Base-by-base conservation (phyloP, 805 yeast genomes). In the Metschnikowia reukaufii region DNA sequence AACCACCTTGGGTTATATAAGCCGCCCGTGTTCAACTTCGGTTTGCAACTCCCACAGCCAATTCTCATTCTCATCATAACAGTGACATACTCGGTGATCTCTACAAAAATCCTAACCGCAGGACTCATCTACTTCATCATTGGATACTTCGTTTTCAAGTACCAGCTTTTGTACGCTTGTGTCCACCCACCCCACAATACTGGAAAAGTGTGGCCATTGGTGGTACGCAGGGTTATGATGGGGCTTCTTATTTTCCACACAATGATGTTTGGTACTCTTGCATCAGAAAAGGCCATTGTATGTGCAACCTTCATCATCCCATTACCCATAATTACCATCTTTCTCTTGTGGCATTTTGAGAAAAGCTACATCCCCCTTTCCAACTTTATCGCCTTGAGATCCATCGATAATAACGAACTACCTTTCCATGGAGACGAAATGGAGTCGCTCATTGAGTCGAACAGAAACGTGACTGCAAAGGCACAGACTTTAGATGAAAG, bases 161-260 rank as follows among this genome's bases (percentile, higher is more conserved):
- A 91, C 64, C 97, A 90, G 65, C 72, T 92, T 49, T 72, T 94
- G 54, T 92, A 88, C 63, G 86, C 96, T 0, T 85, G 94, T 71
- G 90, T 89, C 27, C 98, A 94, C 64, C 91, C 96, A 8, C 97
- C 95, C 32, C 98, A 94, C 67, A 90, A 97, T 0, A 94, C 97
- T 0, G 99, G 98, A 1, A 87, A 86, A 61, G 95, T 92, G 1
- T 92, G 97, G 98, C 96, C 97, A 0, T 72, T 90, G 40, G 83
- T 92, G 2, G 86, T 87, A 60, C 76, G 96, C 57, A 76, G 99
- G 55, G 81, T 91, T 1, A 81, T 87, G 45, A 62, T 89, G 48
- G 98, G 98, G 0, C 67, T 92, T 20, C 66, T 87, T 29, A 72
- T 92, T 13, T 90, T 92, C 64, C 99, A 94, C 61, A 67, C 92